Evolutionary conservation across 2,329 filamentous ascomycete species (phyloP), one percentile per base, ranked within the genome.

Genomic region (Verticillium albo-atrum): DNA sequence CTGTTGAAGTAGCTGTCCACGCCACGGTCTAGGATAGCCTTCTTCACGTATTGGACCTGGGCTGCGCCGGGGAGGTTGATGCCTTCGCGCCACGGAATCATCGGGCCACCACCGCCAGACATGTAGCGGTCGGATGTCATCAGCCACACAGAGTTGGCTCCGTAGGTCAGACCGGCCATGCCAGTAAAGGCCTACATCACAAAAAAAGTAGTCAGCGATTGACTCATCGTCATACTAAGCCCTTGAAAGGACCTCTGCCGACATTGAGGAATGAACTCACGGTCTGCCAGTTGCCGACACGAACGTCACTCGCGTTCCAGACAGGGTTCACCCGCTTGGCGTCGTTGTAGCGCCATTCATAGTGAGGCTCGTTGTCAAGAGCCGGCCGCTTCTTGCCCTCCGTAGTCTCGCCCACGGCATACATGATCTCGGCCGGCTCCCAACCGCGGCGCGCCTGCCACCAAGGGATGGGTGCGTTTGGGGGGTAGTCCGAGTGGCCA

Each of bases 221-320:
- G n/a, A n/a, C n/a, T n/a, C n/a, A n/a, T n/a, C n/a, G n/a, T n/a
- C n/a, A n/a, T n/a, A n/a, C n/a, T n/a, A n/a, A n/a, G n/a, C n/a
- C n/a, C n/a, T n/a, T n/a, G n/a, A n/a, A n/a, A n/a, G n/a, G n/a
- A n/a, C n/a, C n/a, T n/a, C n/a, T n/a, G n/a, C n/a, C n/a, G n/a
- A n/a, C n/a, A n/a, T n/a, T n/a, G n/a, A n/a, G n/a, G n/a, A n/a
- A n/a, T n/a, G n/a, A n/a, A n/a, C 28, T 30, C 9, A 30, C 28
- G 5, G 28, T 30, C 28, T 66, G 63, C 61, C 62, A 66, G 54
- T 58, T 61, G 14, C 60, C 63, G 37, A 57, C 34, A 7, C 64
- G 60, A n/a, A 64, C 55, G 47, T 66, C 63, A 54, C 56, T 62
- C 6, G 63, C 64, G 53, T 65, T 66, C 64, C 64, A 66, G 42